Evolutionary conservation across 345 rosid genomes (phyloP).

Genomic region (Lepidium didymum): DNA sequence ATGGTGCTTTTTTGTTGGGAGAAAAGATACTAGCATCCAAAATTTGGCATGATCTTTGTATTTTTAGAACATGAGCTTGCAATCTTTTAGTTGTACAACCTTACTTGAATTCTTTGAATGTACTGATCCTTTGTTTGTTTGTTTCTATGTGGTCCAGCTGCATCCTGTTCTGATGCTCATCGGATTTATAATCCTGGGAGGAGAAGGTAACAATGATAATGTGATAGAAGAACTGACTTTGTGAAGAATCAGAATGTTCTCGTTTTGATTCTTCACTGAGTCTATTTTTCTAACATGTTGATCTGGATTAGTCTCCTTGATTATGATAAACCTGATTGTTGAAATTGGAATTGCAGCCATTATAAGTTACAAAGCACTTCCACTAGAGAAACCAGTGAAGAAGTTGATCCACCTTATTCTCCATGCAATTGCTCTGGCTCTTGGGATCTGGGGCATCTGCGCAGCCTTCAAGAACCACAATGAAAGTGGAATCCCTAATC

Average conservation of each 20-base stretch:
- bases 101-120: too few relatives aligned
- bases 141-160: constrained; percentile 36
- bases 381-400: constrained; percentile 63
- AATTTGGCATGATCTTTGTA: background rate
- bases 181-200: constrained; percentile 81
- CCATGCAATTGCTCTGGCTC: constrained; percentile 73
- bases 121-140: background rate
- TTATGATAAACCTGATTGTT: background rate
- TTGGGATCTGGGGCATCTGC: constrained; percentile 65
- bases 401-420: constrained; percentile 71
- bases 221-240: too few relatives aligned
- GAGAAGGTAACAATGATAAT: constrained; percentile 56
- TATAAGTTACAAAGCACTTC: constrained; percentile 67
- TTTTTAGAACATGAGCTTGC: background rate
- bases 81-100: too few relatives aligned
- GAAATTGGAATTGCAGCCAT: constrained; percentile 48
- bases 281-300: background rate
- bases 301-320: background rate
- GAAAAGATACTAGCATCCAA: background rate
- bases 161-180: constrained; percentile 93
- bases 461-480: constrained; percentile 90
- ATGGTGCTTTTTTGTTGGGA: background rate
- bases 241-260: too few relatives aligned
- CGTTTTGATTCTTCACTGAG: too few relatives aligned
- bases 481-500: constrained; percentile 67